phyloP scores from a whole-genome alignment of 2,329 filamentous ascomycete species.

The Scytalidium sp. region DNA sequence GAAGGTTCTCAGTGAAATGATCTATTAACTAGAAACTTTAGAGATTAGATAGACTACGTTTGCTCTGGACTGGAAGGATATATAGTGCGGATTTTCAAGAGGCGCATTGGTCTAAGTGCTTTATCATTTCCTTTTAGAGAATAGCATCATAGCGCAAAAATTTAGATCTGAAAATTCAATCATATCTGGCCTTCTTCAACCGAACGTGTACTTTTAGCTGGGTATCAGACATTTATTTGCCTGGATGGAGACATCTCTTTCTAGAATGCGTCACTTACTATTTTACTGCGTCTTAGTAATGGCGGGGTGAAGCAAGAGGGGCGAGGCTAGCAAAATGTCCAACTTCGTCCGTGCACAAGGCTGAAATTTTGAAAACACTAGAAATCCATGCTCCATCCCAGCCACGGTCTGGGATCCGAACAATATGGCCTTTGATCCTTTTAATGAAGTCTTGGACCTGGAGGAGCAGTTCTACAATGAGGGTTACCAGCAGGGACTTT shows the following conservation, averaged over 20 bases:
- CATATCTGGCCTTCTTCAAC: too few relatives aligned
- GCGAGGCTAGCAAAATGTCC: background rate
- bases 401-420: background rate
- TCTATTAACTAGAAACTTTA: constrained; percentile 2
- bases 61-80: background rate
- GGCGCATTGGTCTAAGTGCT: too few relatives aligned
- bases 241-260: too few relatives aligned
- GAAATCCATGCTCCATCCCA: background rate
- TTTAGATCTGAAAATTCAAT: too few relatives aligned
- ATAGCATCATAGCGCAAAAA: too few relatives aligned
- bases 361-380: background rate
- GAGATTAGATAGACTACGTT: constrained; percentile 1
- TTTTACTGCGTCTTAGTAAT: too few relatives aligned
- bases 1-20: background rate
- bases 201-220: too few relatives aligned
- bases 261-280: too few relatives aligned
- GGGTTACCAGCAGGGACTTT: constrained; percentile 72
- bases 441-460: constrained; percentile 49
- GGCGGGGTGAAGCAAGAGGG: background rate
- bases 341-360: background rate
- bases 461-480: constrained; percentile 75
- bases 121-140: too few relatives aligned
- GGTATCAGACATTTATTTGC: too few relatives aligned
- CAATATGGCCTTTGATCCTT: constrained; percentile 22
- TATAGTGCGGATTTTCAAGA: too few relatives aligned